Evolutionary conservation across 768 basidiomycete species (phyloP).

Genomic region (Russula foetens): DNA sequence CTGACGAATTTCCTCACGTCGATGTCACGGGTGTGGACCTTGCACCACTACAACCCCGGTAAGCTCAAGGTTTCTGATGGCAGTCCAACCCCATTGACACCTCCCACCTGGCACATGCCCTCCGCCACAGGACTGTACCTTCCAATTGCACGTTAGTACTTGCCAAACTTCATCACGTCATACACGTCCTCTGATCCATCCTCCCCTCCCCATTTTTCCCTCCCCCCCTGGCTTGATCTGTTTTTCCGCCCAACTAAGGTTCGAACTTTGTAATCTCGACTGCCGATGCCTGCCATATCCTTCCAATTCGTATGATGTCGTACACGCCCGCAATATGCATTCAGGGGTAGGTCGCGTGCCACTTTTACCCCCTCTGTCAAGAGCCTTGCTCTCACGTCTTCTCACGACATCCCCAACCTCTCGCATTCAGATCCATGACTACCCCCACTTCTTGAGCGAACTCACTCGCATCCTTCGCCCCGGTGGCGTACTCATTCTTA

Average conservation of each 20-base stretch:
- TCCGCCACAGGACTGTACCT: constrained; percentile 44
- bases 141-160: constrained; percentile 64
- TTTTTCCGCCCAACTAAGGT: constrained; percentile 32
- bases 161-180: background rate
- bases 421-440: constrained; percentile 45
- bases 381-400: background rate
- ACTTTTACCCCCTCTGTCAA: constrained; percentile 7
- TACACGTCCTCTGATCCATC: background rate
- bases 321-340: constrained; percentile 64
- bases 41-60: constrained; percentile 68
- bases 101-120: background rate
- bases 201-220: background rate
- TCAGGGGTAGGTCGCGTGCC: constrained; percentile 43
- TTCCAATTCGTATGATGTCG: constrained; percentile 53
- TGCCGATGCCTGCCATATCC: constrained; percentile 54
- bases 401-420: background rate
- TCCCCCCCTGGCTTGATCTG: background rate
- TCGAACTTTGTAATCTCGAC: constrained; percentile 65
- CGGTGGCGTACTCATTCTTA: constrained; percentile 59
- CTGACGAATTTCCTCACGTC: constrained; percentile 59
- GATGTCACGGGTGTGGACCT: constrained; percentile 66
- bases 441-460: constrained; percentile 51
- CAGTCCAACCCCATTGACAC: background rate
- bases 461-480: constrained; percentile 59
- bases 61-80: constrained; percentile 18